Base-by-base conservation (phyloP, 2,329 filamentous ascomycete species). In the Pseudogymnoascus sp. region DNA sequence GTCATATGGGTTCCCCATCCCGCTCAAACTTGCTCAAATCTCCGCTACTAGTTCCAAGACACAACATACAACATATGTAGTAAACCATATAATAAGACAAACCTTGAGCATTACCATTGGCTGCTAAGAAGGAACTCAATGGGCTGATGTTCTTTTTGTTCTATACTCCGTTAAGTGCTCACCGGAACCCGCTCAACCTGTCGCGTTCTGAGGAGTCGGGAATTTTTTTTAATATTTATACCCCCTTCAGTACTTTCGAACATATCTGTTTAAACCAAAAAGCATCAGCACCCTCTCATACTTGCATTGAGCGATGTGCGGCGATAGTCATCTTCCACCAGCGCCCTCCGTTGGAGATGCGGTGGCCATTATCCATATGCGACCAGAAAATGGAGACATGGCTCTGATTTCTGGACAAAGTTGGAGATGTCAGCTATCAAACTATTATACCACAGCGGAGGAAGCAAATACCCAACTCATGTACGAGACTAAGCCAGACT, bases 11-110 rank as follows among this genome's bases (percentile, higher is more conserved):
- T 18, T 41, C 9, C 8, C 31, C 6, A 61, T 61, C 28, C 18
- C 21, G 9, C 59, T 61, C 59, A 61, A 61, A 61, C 59, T 21
- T 61, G 59, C 59, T 61, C 59, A 61, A 61, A 61, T 21, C 18
- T 61, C 37, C 37, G 59, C 59, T 8, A 6, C 12, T 41, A 14
- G 6, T 28, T 37, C 21, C 23, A 31, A 25, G 11, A 41, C 33
- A 28, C 14, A 40, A 31, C 5, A 25, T 23, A 23, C n/a, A 31
- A 41, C 16, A 61, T 41, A 61, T 31, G 37, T 43, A 16, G 37
- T 31, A 14, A 61, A 14, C 11, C 40, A 12, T 23, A 18, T 23
- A 23, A 25, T 23, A 45, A 45, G 41, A 45, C 21, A 45, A 4
- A 25, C 5, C 25, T 23, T 9, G 23, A 3, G 9, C 8, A 11